Evolutionary conservation across 768 basidiomycete genomes (phyloP), one percentile per base, ranked within the genome.

Genomic region (Kwoniella pini): DNA sequence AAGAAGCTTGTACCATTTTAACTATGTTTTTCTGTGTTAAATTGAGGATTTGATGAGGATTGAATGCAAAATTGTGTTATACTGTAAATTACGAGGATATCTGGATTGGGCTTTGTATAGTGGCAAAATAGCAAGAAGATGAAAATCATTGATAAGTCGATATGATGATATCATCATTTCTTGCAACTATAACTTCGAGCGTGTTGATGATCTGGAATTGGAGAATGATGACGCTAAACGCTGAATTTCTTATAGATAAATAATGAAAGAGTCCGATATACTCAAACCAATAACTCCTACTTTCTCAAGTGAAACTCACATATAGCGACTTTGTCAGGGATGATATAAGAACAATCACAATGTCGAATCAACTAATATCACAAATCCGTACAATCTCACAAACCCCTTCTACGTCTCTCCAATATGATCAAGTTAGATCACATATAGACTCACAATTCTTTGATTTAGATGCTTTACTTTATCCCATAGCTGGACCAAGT

Each of bases 1-100:
- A 55, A 10, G 59, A 33, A 30, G 71, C 43, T 48, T 73, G 66
- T 30, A 74, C 72, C 72, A 74, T 73, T n/a, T n/a, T n/a, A n/a
- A n/a, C n/a, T n/a, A n/a, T n/a, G n/a, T n/a, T n/a, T n/a, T n/a
- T n/a, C n/a, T n/a, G 12, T 46, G 42, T 12, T 43, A 43, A 43
- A 15, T 11, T 7, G 38, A 30, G 28, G 15, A 24, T 60, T 12
- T 5, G 39, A 43, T n/a, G n/a, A n/a, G n/a, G n/a, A n/a, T n/a
- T n/a, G n/a, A n/a, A n/a, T n/a, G n/a, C n/a, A n/a, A n/a, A n/a
- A n/a, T n/a, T n/a, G n/a, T n/a, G n/a, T n/a, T n/a, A n/a, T n/a
- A n/a, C n/a, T n/a, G n/a, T n/a, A n/a, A n/a, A n/a, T n/a, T n/a
- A n/a, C n/a, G n/a, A n/a, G n/a, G n/a, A n/a, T n/a, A n/a, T n/a